phyloP scores from a whole-genome alignment of 2,329 filamentous ascomycete genomes.

The Teratosphaeria viscida region DNA sequence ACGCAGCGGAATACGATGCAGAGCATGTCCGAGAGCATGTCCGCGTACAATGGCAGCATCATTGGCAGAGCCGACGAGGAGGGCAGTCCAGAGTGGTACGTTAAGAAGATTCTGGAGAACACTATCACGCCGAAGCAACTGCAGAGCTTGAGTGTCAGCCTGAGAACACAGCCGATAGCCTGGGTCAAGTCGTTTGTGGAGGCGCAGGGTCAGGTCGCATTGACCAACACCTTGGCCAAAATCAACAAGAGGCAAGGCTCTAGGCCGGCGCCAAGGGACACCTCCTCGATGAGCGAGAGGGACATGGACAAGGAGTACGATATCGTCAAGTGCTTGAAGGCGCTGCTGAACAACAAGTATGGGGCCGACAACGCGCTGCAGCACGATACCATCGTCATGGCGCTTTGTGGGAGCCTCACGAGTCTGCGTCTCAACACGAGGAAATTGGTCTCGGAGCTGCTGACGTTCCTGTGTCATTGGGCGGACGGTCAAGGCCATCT shows the following conservation, averaged over 20 bases:
- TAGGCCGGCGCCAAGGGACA: slow-evolving; percentile 53
- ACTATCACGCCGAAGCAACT: slow-evolving; percentile 84
- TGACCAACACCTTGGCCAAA: slow-evolving; percentile 87
- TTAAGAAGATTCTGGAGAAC: slow-evolving; percentile 93
- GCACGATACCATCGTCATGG: slow-evolving; percentile 82
- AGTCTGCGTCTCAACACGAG: slow-evolving; percentile 83
- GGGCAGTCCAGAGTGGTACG: slow-evolving; percentile 95
- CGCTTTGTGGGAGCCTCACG: slow-evolving; percentile 75
- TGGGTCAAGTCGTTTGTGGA: slow-evolving; percentile 97
- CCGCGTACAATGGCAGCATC: slow-evolving; percentile 44
- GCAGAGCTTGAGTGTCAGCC: slow-evolving; percentile 83
- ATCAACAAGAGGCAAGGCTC: slow-evolving; percentile 78
- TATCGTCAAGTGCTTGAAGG: slow-evolving; percentile 94
- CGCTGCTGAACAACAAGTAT: slow-evolving; percentile 98
- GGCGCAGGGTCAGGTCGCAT: slow-evolving; percentile 89
- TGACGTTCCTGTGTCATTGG: slow-evolving; percentile 96
- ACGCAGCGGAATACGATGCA: slow-evolving; percentile 54
- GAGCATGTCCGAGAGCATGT: slow-evolving; percentile 54
- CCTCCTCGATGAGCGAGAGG: slow-evolving; percentile 55
- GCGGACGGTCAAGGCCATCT: slow-evolving; percentile 76
- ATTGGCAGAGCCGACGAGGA: slow-evolving; percentile 81
- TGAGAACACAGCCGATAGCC: slow-evolving; percentile 88
- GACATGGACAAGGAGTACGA: slow-evolving; percentile 90
- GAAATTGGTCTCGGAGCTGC: slow-evolving; percentile 88
- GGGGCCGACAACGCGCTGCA: slow-evolving; percentile 89